Evolutionary conservation across 148 eudicot genomes (phyloP).

Genomic region (Rhododendron simsii): DNA sequence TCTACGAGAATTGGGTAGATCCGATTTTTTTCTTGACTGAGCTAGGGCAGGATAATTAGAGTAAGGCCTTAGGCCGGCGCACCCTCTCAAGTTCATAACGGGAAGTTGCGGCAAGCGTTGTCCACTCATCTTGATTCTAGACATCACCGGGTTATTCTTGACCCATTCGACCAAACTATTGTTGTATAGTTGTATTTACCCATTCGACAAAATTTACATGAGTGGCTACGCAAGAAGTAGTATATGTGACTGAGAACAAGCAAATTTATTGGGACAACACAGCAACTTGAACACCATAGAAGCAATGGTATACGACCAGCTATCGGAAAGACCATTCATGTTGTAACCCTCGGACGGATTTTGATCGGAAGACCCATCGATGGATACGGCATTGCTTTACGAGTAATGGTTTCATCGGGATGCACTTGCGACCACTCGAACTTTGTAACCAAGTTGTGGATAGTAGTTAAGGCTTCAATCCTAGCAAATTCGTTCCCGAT

Average conservation of each 20-base stretch:
- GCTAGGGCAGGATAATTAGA: neutral
- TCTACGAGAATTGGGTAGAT: neutral
- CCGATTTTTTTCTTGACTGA: too few relatives aligned
- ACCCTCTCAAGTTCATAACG: neutral
- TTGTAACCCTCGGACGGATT: neutral
- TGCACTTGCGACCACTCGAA: conserved; percentile 11
- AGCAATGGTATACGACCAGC: neutral
- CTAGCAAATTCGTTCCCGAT: conserved; percentile 18
- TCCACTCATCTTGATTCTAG: neutral
- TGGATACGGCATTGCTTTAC: conserved; percentile 13
- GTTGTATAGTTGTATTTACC: neutral
- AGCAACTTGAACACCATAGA: neutral
- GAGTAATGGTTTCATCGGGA: conserved; percentile 5
- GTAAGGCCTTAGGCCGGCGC: neutral
- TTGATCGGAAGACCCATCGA: conserved; percentile 18
- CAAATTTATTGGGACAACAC: neutral
- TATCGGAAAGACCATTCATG: neutral
- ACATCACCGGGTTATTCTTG: neutral
- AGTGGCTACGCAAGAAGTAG: neutral
- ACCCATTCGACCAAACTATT: neutral
- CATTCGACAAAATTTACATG: neutral
- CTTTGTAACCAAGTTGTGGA: conserved; percentile 8
- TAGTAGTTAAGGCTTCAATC: conserved; percentile 5
- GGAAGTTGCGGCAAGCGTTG: neutral
- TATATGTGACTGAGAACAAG: neutral